phyloP scores from a whole-genome alignment of 331 rosid genomes.

The Quercus phellos region DNA sequence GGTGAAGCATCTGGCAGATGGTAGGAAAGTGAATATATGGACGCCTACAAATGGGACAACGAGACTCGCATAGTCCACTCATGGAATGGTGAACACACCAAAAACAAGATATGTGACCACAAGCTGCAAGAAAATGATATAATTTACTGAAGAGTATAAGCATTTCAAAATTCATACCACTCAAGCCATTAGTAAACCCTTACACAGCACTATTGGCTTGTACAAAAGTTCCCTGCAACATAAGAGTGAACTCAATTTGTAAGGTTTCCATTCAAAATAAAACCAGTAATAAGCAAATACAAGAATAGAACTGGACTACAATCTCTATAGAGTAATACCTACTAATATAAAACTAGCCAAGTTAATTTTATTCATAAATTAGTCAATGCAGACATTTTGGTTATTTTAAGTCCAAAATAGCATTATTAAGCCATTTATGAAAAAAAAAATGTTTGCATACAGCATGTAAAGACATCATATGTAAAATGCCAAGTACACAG shows the following conservation, averaged over 20 bases:
- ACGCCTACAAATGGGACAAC: conserved; percentile 70
- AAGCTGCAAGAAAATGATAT: conserved; percentile 40
- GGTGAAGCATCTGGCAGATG: conserved; percentile 70
- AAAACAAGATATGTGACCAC: conserved; percentile 90
- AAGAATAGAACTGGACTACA: not conserved
- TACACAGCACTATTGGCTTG: conserved; percentile 80
- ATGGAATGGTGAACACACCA: conserved; percentile 80
- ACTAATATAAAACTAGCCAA: not conserved
- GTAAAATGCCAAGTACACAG: too few relatives aligned
- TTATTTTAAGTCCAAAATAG: not conserved
- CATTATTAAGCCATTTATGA: too few relatives aligned
- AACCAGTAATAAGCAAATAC: not conserved
- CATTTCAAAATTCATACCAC: not conserved
- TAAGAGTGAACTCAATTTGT: conserved; percentile 8
- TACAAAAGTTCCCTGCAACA: conserved; percentile 62
- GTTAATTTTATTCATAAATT: not conserved
- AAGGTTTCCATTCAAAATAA: not conserved
- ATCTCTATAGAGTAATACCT: not conserved
- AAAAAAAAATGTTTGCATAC: too few relatives aligned
- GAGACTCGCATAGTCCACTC: conserved; percentile 41
- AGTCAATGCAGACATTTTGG: not conserved
- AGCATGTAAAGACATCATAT: too few relatives aligned
- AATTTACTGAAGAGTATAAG: not conserved
- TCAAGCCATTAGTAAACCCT: conserved; percentile 19
- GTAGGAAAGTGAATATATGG: conserved; percentile 70